These are phyloP conservation scores for Vitellaria paradoxa DNA, from an alignment of 179 eudicot genomes.

Conservation along the genomic window DNA sequence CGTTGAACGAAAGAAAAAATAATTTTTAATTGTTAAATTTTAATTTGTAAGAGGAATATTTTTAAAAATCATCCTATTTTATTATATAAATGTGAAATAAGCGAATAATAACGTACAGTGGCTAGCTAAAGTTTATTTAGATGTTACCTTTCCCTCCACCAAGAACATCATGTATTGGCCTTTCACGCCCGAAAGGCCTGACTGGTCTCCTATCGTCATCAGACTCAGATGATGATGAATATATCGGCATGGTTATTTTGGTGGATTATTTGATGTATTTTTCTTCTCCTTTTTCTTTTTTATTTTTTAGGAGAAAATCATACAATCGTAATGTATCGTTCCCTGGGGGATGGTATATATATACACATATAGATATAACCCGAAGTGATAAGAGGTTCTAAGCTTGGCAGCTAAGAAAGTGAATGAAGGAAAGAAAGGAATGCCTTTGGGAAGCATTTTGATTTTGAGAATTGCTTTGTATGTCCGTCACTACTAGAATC, in stretches of 20 bases:
- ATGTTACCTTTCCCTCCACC: slow-evolving; percentile 46
- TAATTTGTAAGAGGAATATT: no score
- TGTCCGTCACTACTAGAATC: neutral
- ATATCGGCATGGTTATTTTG: slow-evolving; percentile 10
- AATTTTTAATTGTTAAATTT: no score
- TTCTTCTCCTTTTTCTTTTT: neutral
- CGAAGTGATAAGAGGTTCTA: neutral
- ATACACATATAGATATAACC: neutral
- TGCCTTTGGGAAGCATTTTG: neutral
- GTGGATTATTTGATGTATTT: neutral
- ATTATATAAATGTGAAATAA: no score
- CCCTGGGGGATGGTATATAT: neutral
- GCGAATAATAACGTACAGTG: no score
- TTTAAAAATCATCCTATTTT: no score
- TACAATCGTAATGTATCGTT: neutral
- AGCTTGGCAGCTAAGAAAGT: slow-evolving; percentile 13
- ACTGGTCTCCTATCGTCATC: slow-evolving; percentile 16
- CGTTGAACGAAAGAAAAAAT: no score
- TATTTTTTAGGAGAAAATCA: neutral
- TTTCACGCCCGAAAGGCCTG: slow-evolving; percentile 32
- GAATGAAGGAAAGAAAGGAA: neutral
- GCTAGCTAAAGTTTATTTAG: neutral
- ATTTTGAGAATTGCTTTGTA: slow-evolving; percentile 3
- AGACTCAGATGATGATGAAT: slow-evolving; percentile 21
- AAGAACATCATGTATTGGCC: slow-evolving; percentile 28